A percentile compares a stretch with the other conserved stretches of the same genome.
Evolutionary conservation across 257 asterid genomes (phyloP).

Genomic region (Nicotiana knightiana): DNA sequence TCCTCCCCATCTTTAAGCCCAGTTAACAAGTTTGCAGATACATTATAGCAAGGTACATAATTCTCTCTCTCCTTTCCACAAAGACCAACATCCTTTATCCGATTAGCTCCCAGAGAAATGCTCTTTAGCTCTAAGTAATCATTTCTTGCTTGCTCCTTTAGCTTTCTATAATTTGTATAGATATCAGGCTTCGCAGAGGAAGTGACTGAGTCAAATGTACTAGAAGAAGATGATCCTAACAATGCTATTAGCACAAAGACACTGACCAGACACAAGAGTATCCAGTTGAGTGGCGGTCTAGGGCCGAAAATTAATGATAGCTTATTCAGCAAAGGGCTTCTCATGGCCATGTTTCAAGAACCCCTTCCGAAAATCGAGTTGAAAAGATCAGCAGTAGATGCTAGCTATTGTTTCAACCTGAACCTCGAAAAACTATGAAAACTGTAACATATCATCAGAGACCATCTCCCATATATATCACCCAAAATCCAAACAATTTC

Average conservation of each 20-base stretch:
- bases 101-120: slow-evolving; percentile 41
- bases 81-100: slow-evolving; percentile 48
- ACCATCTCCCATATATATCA: slow-evolving; percentile 29
- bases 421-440: slow-evolving; percentile 34
- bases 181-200: slow-evolving; percentile 43
- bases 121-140: slow-evolving; percentile 68
- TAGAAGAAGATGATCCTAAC: slow-evolving; percentile 59
- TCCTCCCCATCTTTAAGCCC: slow-evolving; percentile 85
- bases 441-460: slow-evolving; percentile 38
- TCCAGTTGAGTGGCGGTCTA: slow-evolving; percentile 73
- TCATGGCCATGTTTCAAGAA: slow-evolving; percentile 62
- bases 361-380: slow-evolving; percentile 15
- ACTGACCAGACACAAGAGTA: slow-evolving; percentile 62
- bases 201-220: slow-evolving; percentile 45
- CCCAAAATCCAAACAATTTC: slow-evolving; percentile 38
- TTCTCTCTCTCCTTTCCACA: slow-evolving; percentile 91
- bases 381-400: slow-evolving; percentile 11
- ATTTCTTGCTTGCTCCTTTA: slow-evolving; percentile 60
- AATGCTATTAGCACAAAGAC: slow-evolving; percentile 48
- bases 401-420: slow-evolving; percentile 36
- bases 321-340: slow-evolving; percentile 78
- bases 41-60: slow-evolving; percentile 89
- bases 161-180: slow-evolving; percentile 55
- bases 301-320: slow-evolving; percentile 49
- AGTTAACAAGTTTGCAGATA: slow-evolving; percentile 62